Conservation (phyloP, 202 grass and related monocot species). For the Schoenoplectus tabernaemontani region DNA sequence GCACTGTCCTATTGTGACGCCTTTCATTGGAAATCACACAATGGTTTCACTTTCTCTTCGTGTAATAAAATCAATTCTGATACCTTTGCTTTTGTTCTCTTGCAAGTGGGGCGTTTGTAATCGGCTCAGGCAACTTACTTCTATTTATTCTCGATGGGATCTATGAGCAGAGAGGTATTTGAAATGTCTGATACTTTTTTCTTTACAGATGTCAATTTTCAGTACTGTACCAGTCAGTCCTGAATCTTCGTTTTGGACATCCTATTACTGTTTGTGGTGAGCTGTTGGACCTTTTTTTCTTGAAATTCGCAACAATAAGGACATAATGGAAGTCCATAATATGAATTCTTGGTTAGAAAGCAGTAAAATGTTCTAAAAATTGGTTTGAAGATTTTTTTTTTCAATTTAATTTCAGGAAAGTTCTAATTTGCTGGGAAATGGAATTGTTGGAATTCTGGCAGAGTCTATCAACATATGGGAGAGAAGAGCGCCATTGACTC, state of each 20-base stretch:
- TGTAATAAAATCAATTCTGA: background rate
- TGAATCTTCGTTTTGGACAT: background rate
- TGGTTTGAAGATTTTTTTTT: background rate
- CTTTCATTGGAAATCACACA: background rate
- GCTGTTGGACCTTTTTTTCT: background rate
- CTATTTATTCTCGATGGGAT: background rate
- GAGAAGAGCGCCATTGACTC: slow-evolving; percentile 69
- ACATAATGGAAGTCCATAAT: background rate
- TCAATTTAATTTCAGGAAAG: slow-evolving; percentile 32
- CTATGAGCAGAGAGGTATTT: slow-evolving; percentile 12
- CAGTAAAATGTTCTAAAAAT: slow-evolving; percentile 21
- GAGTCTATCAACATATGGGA: slow-evolving; percentile 95
- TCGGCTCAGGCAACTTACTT: background rate
- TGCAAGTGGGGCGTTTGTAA: background rate
- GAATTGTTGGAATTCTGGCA: slow-evolving; percentile 67
- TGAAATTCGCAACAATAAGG: background rate
- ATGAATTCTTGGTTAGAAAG: background rate
- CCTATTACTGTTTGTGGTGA: background rate
- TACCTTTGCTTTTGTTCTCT: background rate
- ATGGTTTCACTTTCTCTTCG: background rate
- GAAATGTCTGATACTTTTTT: background rate
- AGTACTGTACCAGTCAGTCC: background rate
- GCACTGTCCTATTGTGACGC: background rate
- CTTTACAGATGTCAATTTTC: background rate
- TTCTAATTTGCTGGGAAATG: slow-evolving; percentile 69